These are phyloP conservation scores for Dendrobium nobile DNA, from an alignment of 106 monocot genomes.

Conservation along the genomic window DNA sequence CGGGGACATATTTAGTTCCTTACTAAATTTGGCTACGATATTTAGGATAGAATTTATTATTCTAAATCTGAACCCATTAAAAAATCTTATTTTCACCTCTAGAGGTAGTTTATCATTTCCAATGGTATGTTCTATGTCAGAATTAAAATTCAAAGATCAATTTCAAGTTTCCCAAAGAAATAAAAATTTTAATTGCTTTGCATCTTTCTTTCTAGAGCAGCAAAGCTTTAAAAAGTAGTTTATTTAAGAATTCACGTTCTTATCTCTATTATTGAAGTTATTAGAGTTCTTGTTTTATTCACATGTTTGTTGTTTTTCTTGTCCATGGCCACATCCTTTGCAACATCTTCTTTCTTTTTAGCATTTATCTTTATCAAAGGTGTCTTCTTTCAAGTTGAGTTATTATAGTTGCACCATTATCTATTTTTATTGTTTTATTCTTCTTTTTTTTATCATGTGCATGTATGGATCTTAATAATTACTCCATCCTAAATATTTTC, in stretches of 20 bases:
- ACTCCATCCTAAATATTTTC: neutral
- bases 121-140: too few species aligned
- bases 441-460: neutral
- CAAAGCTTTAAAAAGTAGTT: too few species aligned
- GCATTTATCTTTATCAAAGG: neutral
- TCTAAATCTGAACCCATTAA: too few species aligned
- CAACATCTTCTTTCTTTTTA: neutral
- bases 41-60: too few species aligned
- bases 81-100: too few species aligned
- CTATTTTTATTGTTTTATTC: neutral
- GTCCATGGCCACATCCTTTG: neutral
- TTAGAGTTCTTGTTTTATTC: neutral
- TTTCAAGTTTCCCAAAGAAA: too few species aligned
- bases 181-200: too few species aligned
- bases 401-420: neutral
- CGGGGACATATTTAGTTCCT: too few species aligned
- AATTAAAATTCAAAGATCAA: too few species aligned
- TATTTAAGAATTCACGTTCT: neutral
- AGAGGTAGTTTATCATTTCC: too few species aligned
- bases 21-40: too few species aligned
- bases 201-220: too few species aligned
- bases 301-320: neutral
- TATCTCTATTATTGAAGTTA: neutral
- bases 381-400: neutral
- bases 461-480: neutral